Evolutionary conservation across 305 asterid species (phyloP).

Genomic region (Rubia occidens): DNA sequence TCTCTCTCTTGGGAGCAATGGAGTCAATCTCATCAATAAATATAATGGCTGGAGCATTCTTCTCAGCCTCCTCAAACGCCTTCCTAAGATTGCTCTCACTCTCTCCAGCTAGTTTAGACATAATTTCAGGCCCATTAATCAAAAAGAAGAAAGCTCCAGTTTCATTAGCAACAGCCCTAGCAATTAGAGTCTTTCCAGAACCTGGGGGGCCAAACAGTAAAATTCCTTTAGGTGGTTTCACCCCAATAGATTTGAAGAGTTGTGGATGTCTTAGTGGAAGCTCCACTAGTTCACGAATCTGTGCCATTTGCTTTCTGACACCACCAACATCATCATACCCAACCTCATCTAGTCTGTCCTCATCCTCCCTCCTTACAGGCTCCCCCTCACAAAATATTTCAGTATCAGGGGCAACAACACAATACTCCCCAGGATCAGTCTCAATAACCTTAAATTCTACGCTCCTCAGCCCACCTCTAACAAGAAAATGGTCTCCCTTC

Average conservation of each 20-base stretch:
- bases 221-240: slow-evolving; percentile 81
- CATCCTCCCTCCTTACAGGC: slow-evolving; percentile 76
- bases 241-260: slow-evolving; percentile 81
- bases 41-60: slow-evolving; percentile 79
- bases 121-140: slow-evolving; percentile 78
- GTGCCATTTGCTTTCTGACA: slow-evolving; percentile 87
- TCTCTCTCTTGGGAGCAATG: slow-evolving; percentile 81
- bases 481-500: slow-evolving; percentile 76
- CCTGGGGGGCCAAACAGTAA: slow-evolving; percentile 77
- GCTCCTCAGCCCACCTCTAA: slow-evolving; percentile 84
- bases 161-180: slow-evolving; percentile 84
- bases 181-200: slow-evolving; percentile 74
- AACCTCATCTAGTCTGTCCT: slow-evolving; percentile 70
- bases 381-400: slow-evolving; percentile 88
- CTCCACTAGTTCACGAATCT: slow-evolving; percentile 79
- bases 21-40: slow-evolving; percentile 79
- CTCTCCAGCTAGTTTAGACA: slow-evolving; percentile 87
- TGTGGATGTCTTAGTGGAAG: slow-evolving; percentile 82
- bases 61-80: slow-evolving; percentile 96
- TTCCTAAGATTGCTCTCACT: slow-evolving; percentile 84
- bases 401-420: slow-evolving; percentile 89
- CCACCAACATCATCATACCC: slow-evolving; percentile 89
- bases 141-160: slow-evolving; percentile 85
- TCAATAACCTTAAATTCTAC: slow-evolving; percentile 75
- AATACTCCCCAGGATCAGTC: slow-evolving; percentile 78